Conservation (phyloP, 768 basidiomycete species). For the Russula earlei region DNA sequence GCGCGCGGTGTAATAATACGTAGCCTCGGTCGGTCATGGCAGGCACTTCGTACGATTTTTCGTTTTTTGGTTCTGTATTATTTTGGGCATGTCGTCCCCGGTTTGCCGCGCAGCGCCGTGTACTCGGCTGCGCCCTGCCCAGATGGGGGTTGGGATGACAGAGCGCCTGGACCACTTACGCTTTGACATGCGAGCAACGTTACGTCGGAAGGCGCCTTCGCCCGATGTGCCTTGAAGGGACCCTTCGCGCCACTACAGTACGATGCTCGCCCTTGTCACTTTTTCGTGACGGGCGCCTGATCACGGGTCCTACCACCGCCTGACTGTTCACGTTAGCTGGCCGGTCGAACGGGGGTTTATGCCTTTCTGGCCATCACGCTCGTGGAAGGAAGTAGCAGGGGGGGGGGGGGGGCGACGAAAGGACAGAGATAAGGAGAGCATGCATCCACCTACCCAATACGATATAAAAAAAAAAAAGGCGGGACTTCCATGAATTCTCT, state of each 20-base stretch:
- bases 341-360: not conserved
- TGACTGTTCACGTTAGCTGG: not conserved
- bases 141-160: not conserved
- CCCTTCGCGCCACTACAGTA: not conserved
- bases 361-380: not conserved
- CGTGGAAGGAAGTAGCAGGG: conserved; percentile 2
- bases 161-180: conserved; percentile 6
- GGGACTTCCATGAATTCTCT: conserved; percentile 3
- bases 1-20: not conserved
- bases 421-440: not conserved
- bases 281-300: not conserved
- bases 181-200: conserved; percentile 7
- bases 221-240: not conserved
- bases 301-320: not conserved
- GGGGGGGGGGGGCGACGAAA: too few relatives aligned
- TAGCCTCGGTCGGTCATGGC: not conserved
- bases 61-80: not conserved
- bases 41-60: too few relatives aligned
- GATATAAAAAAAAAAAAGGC: not conserved
- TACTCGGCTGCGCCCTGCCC: not conserved
- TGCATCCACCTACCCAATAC: not conserved
- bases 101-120: conserved; percentile 11
- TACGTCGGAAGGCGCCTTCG: not conserved
- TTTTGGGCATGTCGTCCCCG: not conserved
- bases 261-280: not conserved